Evolutionary conservation across 2,329 filamentous ascomycete species (phyloP).

Genomic region (Ceratocystis cacaofunesta): DNA sequence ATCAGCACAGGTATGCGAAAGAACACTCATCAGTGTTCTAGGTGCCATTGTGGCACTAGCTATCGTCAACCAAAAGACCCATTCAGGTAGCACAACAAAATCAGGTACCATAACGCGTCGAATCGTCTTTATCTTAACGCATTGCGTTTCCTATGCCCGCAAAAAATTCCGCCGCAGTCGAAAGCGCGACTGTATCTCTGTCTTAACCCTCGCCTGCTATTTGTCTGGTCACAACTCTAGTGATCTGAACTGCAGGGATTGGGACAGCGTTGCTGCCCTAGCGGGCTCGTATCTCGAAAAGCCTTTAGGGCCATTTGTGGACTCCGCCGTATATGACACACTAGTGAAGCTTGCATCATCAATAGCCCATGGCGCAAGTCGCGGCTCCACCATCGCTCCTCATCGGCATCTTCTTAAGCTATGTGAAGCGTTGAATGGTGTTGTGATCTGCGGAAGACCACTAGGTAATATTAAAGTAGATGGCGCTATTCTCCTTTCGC

Average conservation of each 20-base stretch:
- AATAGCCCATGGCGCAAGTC: conserved; percentile 34
- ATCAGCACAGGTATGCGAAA: conserved; percentile 7
- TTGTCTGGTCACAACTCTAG: not conserved
- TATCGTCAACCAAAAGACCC: conserved; percentile 4
- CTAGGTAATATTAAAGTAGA: conserved; percentile 30
- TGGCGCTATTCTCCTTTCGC: conserved; percentile 36
- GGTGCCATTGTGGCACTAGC: conserved; percentile 10
- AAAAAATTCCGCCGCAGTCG: conserved; percentile 7
- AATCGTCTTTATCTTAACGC: conserved; percentile 8
- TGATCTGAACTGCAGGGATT: conserved; percentile 1
- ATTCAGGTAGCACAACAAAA: not conserved
- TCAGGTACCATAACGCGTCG: conserved; percentile 8
- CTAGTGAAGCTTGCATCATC: conserved; percentile 30
- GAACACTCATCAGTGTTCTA: conserved; percentile 14
- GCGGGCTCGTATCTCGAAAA: not conserved
- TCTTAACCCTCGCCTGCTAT: conserved; percentile 7
- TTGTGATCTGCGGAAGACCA: conserved; percentile 24
- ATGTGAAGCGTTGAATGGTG: conserved; percentile 27
- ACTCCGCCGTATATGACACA: conserved; percentile 21
- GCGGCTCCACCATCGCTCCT: conserved; percentile 27
- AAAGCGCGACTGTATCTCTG: conserved; percentile 8
- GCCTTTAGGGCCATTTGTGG: not conserved
- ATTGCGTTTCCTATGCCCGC: conserved; percentile 4
- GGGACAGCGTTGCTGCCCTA: not conserved
- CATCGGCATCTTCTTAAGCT: conserved; percentile 28